Evolutionary conservation across 768 basidiomycete genomes (phyloP).

Genomic region (Termitomyces heimii): DNA sequence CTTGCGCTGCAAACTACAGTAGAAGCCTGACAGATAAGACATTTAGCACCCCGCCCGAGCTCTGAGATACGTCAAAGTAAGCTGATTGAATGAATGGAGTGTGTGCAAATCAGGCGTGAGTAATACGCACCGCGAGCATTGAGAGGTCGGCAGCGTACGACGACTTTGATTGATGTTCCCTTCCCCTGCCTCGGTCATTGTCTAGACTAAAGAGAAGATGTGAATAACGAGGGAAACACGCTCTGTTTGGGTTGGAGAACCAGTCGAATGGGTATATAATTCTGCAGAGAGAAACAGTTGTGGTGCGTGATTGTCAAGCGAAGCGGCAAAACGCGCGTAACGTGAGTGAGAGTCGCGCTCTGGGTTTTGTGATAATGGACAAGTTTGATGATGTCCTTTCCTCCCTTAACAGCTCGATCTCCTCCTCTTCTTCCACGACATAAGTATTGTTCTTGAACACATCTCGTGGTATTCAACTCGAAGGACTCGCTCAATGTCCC

Average conservation of each 20-base stretch:
- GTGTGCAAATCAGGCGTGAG: background rate
- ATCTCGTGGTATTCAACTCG: background rate
- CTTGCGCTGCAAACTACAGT: too few species aligned
- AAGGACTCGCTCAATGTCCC: background rate
- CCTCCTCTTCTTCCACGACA: background rate
- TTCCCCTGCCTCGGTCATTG: constrained; percentile 70
- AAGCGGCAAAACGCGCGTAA: constrained; percentile 3
- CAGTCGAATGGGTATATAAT: constrained; percentile 8
- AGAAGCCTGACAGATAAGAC: too few species aligned
- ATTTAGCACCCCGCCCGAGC: constrained; percentile 87
- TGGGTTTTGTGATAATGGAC: background rate
- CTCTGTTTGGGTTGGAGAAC: background rate
- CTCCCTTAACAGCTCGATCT: background rate
- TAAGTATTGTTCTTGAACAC: too few species aligned
- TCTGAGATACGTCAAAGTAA: constrained; percentile 41
- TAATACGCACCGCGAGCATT: constrained; percentile 78
- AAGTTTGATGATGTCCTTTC: too few species aligned
- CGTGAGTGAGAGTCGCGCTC: background rate
- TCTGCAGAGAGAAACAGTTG: constrained; percentile 2
- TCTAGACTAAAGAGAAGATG: constrained; percentile 1
- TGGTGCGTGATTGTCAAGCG: constrained; percentile 11
- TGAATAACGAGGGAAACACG: constrained; percentile 5
- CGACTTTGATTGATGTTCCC: constrained; percentile 93
- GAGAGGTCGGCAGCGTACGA: constrained; percentile 93
- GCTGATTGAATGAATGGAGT: background rate